Conservation (phyloP, 345 rosid species). For the Salix caprea region DNA sequence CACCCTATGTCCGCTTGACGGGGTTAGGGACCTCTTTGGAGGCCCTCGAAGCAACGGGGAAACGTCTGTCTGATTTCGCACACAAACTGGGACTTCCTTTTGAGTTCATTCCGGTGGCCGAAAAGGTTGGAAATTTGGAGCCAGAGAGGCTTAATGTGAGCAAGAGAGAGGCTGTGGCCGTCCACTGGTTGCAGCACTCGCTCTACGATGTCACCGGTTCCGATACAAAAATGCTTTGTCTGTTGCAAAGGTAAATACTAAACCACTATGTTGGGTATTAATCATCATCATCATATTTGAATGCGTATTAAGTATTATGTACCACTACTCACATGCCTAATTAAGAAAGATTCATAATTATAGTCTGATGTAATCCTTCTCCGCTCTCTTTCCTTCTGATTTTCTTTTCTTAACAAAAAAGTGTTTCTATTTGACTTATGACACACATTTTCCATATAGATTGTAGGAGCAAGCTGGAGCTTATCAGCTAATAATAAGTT, state of each 20-base stretch:
- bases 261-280: too few species aligned
- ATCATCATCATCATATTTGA: not conserved
- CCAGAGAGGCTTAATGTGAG: conserved; percentile 67
- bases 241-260: conserved; percentile 68
- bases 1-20: conserved; percentile 89
- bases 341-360: not conserved
- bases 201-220: conserved; percentile 98
- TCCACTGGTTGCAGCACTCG: conserved; percentile 97
- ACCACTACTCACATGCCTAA: not conserved
- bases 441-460: not conserved
- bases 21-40: conserved; percentile 89
- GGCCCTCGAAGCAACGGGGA: conserved; percentile 89
- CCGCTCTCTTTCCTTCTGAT: not conserved
- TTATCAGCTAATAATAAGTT: not conserved
- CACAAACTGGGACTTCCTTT: conserved; percentile 82
- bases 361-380: not conserved
- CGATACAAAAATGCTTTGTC: conserved; percentile 75
- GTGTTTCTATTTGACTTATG: not conserved
- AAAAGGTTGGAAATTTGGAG: conserved; percentile 79
- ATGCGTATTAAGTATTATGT: not conserved
- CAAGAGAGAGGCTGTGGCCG: conserved; percentile 92
- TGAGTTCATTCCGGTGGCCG: conserved; percentile 81
- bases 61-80: conserved; percentile 84
- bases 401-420: not conserved
- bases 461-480: not conserved